These are phyloP conservation scores for Suhomyces sp. DNA, from an alignment of 805 yeast species.

Conservation along the genomic window DNA sequence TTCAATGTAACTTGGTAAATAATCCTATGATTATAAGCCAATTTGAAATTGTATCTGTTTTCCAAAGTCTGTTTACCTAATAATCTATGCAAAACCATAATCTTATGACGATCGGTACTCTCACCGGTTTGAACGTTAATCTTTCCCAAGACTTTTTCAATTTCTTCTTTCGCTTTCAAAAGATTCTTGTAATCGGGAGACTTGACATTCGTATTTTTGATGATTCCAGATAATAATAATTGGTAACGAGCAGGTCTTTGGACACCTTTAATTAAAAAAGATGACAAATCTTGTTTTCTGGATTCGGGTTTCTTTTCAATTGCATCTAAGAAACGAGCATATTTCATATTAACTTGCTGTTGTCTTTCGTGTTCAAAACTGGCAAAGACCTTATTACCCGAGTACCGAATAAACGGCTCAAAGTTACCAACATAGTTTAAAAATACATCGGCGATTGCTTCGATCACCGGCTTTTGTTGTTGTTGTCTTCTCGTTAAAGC, in stretches of 20 bases:
- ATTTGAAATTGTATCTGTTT: conserved; percentile 81
- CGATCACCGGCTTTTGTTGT: conserved; percentile 79
- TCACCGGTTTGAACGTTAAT: conserved; percentile 90
- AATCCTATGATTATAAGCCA: conserved; percentile 79
- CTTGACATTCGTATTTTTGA: conserved; percentile 77
- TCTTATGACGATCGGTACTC: conserved; percentile 87
- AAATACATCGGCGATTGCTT: conserved; percentile 83
- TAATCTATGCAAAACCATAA: conserved; percentile 64
- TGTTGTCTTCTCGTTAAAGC: conserved; percentile 82
- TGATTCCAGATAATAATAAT: conserved; percentile 73
- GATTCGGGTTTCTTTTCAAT: conserved; percentile 82
- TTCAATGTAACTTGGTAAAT: conserved; percentile 71
- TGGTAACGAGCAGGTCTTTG: conserved; percentile 96
- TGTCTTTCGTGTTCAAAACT: conserved; percentile 94
- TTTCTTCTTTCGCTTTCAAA: conserved; percentile 68
- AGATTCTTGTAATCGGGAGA: conserved; percentile 70
- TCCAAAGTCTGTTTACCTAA: conserved; percentile 73
- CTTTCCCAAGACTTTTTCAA: conserved; percentile 71
- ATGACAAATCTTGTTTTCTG: conserved; percentile 85
- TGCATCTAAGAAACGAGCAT: conserved; percentile 91
- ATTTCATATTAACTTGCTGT: conserved; percentile 82
- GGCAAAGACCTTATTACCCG: conserved; percentile 93
- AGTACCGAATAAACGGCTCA: conserved; percentile 90
- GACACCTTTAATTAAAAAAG: conserved; percentile 92
- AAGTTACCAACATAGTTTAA: conserved; percentile 80